Conservation (phyloP, 768 basidiomycete genomes). For the Multifurca ochricompacta region DNA sequence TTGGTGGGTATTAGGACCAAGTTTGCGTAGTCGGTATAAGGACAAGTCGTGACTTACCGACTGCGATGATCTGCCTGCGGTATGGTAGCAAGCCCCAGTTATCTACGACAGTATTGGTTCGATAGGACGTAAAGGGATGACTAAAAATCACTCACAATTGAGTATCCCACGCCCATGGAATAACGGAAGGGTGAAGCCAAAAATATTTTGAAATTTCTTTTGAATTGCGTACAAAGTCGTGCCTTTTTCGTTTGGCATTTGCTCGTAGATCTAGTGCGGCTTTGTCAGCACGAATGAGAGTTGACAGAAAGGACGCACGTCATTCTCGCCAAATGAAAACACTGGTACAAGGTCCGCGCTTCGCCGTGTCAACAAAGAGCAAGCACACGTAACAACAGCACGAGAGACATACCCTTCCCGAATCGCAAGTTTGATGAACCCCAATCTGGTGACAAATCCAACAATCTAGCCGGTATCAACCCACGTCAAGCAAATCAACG, state of each 20-base stretch:
- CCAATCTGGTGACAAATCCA: slow-evolving; percentile 44
- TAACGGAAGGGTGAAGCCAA: slow-evolving; percentile 95
- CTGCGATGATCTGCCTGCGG: slow-evolving; percentile 89
- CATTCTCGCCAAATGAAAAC: slow-evolving; percentile 98
- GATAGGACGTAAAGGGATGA: neutral
- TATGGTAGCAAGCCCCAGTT: slow-evolving; percentile 95
- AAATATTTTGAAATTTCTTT: slow-evolving; percentile 83
- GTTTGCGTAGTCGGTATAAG: neutral
- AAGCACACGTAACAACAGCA: neutral
- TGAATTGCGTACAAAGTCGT: slow-evolving; percentile 82
- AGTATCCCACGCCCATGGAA: slow-evolving; percentile 94
- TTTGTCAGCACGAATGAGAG: neutral
- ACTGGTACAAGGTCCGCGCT: slow-evolving; percentile 96
- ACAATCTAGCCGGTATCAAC: neutral
- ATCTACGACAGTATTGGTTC: slow-evolving; percentile 42
- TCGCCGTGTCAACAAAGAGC: slow-evolving; percentile 8
- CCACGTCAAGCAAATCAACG: slow-evolving; percentile 18
- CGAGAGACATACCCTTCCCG: slow-evolving; percentile 59
- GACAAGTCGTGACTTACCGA: slow-evolving; percentile 55
- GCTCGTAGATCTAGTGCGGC: slow-evolving; percentile 77
- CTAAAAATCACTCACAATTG: slow-evolving; percentile 59
- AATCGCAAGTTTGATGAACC: slow-evolving; percentile 93
- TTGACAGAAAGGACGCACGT: slow-evolving; percentile 44
- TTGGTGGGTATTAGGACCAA: neutral
- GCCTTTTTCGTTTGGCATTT: slow-evolving; percentile 93